Evolutionary conservation across 495 filamentous ascomycete genomes (phyloP), one percentile per base, ranked within the genome.

Genomic region (Delitschia confertaspora): DNA sequence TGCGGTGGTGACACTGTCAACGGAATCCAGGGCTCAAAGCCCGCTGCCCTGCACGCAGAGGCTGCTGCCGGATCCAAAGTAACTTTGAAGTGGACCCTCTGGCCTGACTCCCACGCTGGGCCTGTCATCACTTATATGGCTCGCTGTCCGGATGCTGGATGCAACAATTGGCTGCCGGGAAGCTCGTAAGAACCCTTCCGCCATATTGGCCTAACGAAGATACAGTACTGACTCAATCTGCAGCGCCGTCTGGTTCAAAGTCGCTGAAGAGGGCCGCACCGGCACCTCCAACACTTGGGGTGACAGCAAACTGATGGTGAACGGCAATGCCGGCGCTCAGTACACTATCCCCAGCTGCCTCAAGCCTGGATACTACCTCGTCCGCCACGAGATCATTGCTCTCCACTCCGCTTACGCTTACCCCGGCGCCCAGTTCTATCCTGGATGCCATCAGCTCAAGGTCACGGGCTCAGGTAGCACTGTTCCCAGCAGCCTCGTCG

Each of bases 221-320:
- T 18, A 31, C 17, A 27, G 8, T 32, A n/a, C n/a, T n/a, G n/a
- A n/a, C n/a, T n/a, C n/a, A n/a, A n/a, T n/a, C n/a, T 5, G 2
- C n/a, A 50, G 47, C 9, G 39, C 66, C 14, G 70, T 73, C 19
- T 73, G 69, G 69, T 72, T 53, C 49, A 53, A 56, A 33, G 27
- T 56, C 26, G 27, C 35, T 7, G 42, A 56, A 42, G 43, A 27
- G 5, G 53, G 53, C 24, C 53, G 48, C 25, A 20, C 7, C 13
- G 49, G 48, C 14, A 47, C 53, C 10, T 27, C 43, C 10, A 45
- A 53, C 44, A 40, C 55, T 20, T 71, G 64, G 58, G 60, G 51
- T 38, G 60, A 53, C 31, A 67, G 60, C 9, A 38, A 33, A 0
- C 53, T 62, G 26, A 70, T 64, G 42, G 49, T 38, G 11, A 31